Conservation (phyloP, 306 rosid species). For the Inga laurina region DNA sequence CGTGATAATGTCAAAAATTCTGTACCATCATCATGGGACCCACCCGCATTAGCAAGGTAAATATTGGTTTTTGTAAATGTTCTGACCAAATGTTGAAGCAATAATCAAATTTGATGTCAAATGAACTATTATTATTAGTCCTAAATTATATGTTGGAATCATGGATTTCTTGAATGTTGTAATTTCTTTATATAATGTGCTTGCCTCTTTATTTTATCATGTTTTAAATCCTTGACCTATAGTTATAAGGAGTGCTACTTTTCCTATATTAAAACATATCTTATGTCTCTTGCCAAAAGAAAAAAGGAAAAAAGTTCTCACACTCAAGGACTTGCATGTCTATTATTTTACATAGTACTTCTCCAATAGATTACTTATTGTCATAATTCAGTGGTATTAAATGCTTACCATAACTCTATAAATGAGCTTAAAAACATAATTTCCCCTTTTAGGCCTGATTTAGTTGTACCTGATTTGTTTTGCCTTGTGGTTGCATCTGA, state of each 20-base stretch:
- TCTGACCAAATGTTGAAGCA: conserved; percentile 20
- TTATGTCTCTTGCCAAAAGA: neutral
- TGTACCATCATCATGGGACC: conserved; percentile 94
- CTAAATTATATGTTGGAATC: conserved; percentile 15
- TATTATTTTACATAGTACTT: neutral
- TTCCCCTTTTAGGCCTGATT: neutral
- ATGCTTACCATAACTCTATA: neutral
- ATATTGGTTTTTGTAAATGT: conserved; percentile 26
- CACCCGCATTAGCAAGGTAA: conserved; percentile 91
- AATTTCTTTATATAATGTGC: neutral
- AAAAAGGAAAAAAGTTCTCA: neutral
- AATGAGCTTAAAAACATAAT: conserved; percentile 13
- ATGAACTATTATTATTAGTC: conserved; percentile 13
- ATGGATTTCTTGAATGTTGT: neutral
- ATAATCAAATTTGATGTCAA: conserved; percentile 24
- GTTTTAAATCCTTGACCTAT: neutral
- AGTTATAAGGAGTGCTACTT: neutral
- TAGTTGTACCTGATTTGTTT: neutral
- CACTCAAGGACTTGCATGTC: conserved; percentile 5
- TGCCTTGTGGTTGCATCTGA: conserved; percentile 7
- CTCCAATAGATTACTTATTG: neutral
- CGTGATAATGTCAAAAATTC: conserved; percentile 71
- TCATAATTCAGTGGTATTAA: neutral
- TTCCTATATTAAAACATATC: neutral
- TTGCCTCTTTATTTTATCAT: neutral